Evolutionary conservation across 768 basidiomycete genomes (phyloP).

Genomic region (Agaricus sinodeliciosus): DNA sequence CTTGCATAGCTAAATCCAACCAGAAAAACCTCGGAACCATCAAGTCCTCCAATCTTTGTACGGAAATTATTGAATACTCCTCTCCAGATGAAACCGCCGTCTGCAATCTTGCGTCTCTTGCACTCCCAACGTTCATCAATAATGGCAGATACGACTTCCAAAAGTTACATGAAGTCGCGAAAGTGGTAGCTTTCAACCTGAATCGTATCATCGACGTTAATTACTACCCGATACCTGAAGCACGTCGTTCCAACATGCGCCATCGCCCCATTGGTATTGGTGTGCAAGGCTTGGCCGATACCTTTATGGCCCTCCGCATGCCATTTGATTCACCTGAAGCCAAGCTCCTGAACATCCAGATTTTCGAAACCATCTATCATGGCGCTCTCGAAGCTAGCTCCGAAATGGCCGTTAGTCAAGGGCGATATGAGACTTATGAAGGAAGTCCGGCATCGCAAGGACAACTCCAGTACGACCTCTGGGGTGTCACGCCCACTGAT

Average conservation of each 20-base stretch:
- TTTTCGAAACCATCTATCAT: slow-evolving; percentile 99
- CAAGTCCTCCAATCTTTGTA: slow-evolving; percentile 98
- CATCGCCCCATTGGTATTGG: slow-evolving; percentile 97
- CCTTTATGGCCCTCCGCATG: slow-evolving; percentile 96
- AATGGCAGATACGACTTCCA: slow-evolving; percentile 88
- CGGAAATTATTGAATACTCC: slow-evolving; percentile 98
- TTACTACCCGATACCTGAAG: slow-evolving; percentile 92
- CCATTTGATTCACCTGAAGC: slow-evolving; percentile 91
- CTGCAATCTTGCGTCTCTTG: slow-evolving; percentile 96
- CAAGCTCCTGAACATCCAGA: slow-evolving; percentile 84
- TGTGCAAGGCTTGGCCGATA: slow-evolving; percentile 95
- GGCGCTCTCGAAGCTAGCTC: slow-evolving; percentile 86
- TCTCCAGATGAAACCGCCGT: slow-evolving; percentile 96
- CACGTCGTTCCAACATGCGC: slow-evolving; percentile 90
- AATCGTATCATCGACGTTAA: slow-evolving; percentile 94
- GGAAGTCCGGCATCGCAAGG: slow-evolving; percentile 90
- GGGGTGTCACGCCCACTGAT: slow-evolving; percentile 84
- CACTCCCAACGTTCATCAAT: slow-evolving; percentile 86
- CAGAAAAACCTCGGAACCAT: slow-evolving; percentile 98
- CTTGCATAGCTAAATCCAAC: slow-evolving; percentile 79
- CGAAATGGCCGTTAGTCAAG: slow-evolving; percentile 75
- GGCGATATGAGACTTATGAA: slow-evolving; percentile 82
- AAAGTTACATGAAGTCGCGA: slow-evolving; percentile 89
- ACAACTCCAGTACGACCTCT: slow-evolving; percentile 89
- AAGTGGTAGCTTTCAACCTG: slow-evolving; percentile 89